Base-by-base conservation (phyloP, 2,329 filamentous ascomycete species). In the Epichloe hybrida region DNA sequence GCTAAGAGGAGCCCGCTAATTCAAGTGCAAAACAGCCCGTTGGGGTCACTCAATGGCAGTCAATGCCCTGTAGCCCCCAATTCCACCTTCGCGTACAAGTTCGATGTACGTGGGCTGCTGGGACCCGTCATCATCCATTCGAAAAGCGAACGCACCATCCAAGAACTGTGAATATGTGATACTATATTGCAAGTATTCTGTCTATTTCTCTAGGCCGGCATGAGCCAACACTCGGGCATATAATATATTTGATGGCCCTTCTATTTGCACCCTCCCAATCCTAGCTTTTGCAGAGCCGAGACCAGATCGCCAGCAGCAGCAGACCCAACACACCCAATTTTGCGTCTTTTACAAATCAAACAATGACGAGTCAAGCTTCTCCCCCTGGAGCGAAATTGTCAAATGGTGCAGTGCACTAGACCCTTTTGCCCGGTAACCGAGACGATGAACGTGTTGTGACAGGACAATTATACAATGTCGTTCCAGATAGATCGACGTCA, bases 121-220 rank as follows among this genome's bases (percentile, higher is more conserved):
- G 82, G 81, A 0, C 79, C 84, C 0, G 66, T 88, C 48, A 71
- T 88, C 13, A 68, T 88, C n/a, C 75, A 84, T 52, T 79, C 80
- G 35, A 72, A 76, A 36, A 62, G 67, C 31, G 74, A 72, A 41
- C 56, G 45, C 4, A 54, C 52, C 1, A 52, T 61, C 17, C 60
- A 65, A n/a, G 42, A 55, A 38, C 48, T 5, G 20, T 42, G 8
- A 17, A 27, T n/a, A 7, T 34, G 13, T 43, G 21, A 44, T 44
- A 44, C 42, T 21, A 38, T 39, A 23, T 36, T 44, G 48, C 48
- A 49, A 44, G 34, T 49, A 44, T 27, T 44, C 40, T 13, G 27
- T 49, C 40, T 49, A 49, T 31, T 31, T 37, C 12, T 49, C 40
- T 45, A 49, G n/a, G 48, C 44, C 12, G 20, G 31, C 48, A 17